phyloP scores from a whole-genome alignment of 2,329 filamentous ascomycete species.

The Paecilomyces niveus region DNA sequence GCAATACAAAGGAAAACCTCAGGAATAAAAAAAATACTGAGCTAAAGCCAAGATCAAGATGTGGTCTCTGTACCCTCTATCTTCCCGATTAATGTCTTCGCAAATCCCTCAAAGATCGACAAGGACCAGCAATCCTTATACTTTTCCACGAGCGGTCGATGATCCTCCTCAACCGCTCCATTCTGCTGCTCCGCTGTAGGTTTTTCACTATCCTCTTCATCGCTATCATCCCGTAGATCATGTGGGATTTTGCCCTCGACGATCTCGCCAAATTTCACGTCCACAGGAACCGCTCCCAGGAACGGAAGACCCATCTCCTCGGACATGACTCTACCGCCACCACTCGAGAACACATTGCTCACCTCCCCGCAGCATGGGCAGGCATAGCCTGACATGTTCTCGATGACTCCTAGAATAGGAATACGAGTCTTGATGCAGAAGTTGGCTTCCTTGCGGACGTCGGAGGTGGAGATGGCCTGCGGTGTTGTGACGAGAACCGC shows the following conservation, averaged over 20 bases:
- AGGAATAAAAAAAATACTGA: neutral
- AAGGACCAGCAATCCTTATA: constrained; percentile 39
- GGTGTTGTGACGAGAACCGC: constrained; percentile 95
- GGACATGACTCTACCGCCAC: constrained; percentile 85
- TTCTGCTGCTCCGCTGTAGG: constrained; percentile 2
- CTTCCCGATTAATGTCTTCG: constrained; percentile 25
- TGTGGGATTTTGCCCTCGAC: constrained; percentile 55
- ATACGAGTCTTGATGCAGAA: constrained; percentile 83
- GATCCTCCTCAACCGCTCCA: constrained; percentile 10
- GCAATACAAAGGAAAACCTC: neutral
- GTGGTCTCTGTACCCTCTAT: constrained; percentile 4
- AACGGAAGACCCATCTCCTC: constrained; percentile 77
- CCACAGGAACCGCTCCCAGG: constrained; percentile 80
- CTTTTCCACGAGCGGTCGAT: constrained; percentile 32
- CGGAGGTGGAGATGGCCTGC: constrained; percentile 85
- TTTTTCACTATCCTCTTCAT: constrained; percentile 9
- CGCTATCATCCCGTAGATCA: constrained; percentile 16
- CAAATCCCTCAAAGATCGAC: constrained; percentile 35
- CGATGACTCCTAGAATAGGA: constrained; percentile 76
- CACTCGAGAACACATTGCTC: constrained; percentile 87
- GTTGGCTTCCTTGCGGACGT: constrained; percentile 91
- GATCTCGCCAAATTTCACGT: constrained; percentile 81
- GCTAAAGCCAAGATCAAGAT: neutral
- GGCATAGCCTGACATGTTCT: constrained; percentile 70
- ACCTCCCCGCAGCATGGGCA: constrained; percentile 66